Conservation (phyloP, 768 basidiomycete species). For the Agaricus subrufescens region DNA sequence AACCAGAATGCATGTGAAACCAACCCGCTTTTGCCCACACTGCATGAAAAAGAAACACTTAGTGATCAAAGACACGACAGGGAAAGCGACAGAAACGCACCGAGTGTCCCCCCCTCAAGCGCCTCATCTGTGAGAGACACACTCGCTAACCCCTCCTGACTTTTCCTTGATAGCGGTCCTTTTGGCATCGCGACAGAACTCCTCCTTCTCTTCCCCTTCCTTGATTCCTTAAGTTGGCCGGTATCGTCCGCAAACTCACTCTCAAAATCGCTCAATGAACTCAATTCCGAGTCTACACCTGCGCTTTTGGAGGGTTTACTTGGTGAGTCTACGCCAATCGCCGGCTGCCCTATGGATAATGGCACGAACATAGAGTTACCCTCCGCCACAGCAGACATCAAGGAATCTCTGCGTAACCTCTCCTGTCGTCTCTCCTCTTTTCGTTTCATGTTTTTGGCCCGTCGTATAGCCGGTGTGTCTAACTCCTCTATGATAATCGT, state of each 20-base stretch:
- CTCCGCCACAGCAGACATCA: neutral
- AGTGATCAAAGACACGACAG: conserved; percentile 1
- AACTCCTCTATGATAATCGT: conserved; percentile 64
- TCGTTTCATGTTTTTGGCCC: conserved; percentile 41
- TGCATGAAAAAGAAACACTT: conserved; percentile 20
- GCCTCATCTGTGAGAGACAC: conserved; percentile 11
- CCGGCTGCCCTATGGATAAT: neutral
- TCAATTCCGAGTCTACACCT: conserved; percentile 35
- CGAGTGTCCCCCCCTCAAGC: conserved; percentile 51
- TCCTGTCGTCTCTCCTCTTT: conserved; percentile 12
- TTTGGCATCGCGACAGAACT: neutral
- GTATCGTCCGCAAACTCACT: conserved; percentile 13
- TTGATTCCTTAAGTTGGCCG: neutral
- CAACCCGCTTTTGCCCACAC: conserved; percentile 84
- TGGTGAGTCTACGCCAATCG: neutral
- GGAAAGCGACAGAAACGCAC: conserved; percentile 32
- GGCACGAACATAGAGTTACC: neutral
- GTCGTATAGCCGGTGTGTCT: conserved; percentile 65
- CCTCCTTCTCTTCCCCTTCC: conserved; percentile 12
- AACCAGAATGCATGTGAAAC: conserved; percentile 15
- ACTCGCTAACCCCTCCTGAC: conserved; percentile 1
- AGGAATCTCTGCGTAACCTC: neutral
- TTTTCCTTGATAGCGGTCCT: conserved; percentile 11
- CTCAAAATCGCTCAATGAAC: conserved; percentile 40
- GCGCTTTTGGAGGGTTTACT: conserved; percentile 1